Evolutionary conservation across 2,329 filamentous ascomycete species (phyloP), one percentile per base, ranked within the genome.

Genomic region (Coniochaeta prunicola): DNA sequence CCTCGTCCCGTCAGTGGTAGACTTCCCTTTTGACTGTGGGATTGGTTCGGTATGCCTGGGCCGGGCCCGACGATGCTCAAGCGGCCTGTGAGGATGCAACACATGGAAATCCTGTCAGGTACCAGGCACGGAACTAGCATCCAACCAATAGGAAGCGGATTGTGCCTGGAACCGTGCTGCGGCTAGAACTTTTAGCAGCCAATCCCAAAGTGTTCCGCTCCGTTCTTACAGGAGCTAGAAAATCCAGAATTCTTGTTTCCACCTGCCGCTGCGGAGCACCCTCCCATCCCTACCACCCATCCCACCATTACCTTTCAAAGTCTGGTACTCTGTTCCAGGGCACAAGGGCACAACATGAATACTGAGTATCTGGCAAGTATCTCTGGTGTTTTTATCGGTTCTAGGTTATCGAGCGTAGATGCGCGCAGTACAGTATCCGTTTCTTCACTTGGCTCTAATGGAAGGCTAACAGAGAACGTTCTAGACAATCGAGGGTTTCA

Each of bases 101-200:
- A 75, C 71, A 74, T 75, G 71, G 70, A 28, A 66, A 63, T 60
- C 40, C 67, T 72, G 72, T 69, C 73, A 76, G 74, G 74, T 71
- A 76, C 74, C 73, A 71, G 73, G 70, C 65, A 71, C 71, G 63
- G 60, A 63, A 64, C 65, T 53, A 59, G 63, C 57, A 33, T 42
- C 60, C 57, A 64, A 53, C 74, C 73, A 75, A 74, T 74, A 59
- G 61, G 13, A 30, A 17, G 4, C 12, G 6, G n/a, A 21, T 2
- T 28, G 45, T 50, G 24, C 45, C 45, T 50, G 45, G 45, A 50
- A 13, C 24, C 12, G 45, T 21, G 21, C 13, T 50, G 45, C 8
- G 24, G 45, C 45, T 50, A 50, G 45, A 50, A 28, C 10, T 4
- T n/a, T 30, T 28, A 50, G 45, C 45, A 50, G 45, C 45, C 45